A percentile compares a stretch with the other conserved stretches of the same genome.
Evolutionary conservation across 257 asterid genomes (phyloP).

Genomic region (Solanum bukasovii): DNA sequence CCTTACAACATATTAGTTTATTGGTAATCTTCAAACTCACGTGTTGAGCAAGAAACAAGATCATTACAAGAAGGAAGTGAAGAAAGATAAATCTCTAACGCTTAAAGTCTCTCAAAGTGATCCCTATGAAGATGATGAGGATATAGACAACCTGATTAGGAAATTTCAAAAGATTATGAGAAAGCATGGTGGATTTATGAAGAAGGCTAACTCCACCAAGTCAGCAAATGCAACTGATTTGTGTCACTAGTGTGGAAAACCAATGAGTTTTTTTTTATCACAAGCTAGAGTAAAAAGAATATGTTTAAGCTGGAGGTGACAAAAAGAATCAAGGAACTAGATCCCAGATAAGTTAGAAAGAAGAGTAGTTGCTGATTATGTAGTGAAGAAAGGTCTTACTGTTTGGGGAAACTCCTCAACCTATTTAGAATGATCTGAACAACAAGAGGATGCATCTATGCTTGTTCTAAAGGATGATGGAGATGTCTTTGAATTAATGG

Average conservation of each 20-base stretch:
- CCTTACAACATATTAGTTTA: no score
- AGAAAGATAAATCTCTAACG: neutral
- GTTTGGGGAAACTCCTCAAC: no score
- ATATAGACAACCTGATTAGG: neutral
- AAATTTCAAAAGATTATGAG: neutral
- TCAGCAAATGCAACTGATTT: neutral
- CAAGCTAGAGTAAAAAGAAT: neutral
- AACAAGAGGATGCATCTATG: no score
- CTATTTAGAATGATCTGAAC: no score
- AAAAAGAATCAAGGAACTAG: neutral
- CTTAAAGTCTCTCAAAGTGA: neutral
- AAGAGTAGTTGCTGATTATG: neutral
- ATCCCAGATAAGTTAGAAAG: no score
- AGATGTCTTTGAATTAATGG: neutral
- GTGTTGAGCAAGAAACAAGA: no score
- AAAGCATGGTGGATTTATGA: neutral
- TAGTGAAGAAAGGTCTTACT: no score
- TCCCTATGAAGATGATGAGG: neutral
- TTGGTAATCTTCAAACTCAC: no score
- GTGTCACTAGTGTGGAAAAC: neutral
- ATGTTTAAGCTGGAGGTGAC: neutral
- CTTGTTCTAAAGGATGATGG: neutral
- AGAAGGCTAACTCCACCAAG: neutral
- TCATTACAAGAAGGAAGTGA: no score
- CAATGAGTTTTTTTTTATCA: neutral